Evolutionary conservation across 306 rosid species (phyloP).

Genomic region (Pterocarpus macrocarpus): DNA sequence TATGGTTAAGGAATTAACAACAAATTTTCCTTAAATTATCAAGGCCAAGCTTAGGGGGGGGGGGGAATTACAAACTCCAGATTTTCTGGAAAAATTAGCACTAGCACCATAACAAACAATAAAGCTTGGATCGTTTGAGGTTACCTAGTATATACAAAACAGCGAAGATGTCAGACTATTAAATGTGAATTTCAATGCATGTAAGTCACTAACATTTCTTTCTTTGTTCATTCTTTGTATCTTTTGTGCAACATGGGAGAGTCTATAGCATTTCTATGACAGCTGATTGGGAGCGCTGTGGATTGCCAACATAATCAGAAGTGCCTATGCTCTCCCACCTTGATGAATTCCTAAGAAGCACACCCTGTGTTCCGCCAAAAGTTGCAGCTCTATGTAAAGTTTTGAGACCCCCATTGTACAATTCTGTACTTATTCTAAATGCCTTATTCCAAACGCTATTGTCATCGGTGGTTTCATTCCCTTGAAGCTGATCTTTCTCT

Average conservation of each 20-base stretch:
- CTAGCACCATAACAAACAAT: not conserved
- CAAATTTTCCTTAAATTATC: too few species aligned
- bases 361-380: constrained; percentile 19
- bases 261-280: constrained; percentile 38
- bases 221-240: not conserved
- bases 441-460: constrained; percentile 31
- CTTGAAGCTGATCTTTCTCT: constrained; percentile 19
- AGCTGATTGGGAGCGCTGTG: constrained; percentile 36
- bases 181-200: constrained; percentile 8
- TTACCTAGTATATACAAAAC: constrained; percentile 17
- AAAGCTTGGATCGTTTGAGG: not conserved
- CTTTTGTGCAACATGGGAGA: not conserved
- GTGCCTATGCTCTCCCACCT: constrained; percentile 40
- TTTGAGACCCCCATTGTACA: constrained; percentile 16
- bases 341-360: constrained; percentile 44
- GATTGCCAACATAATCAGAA: constrained; percentile 23
- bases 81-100: not conserved
- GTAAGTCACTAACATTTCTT: not conserved
- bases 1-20: too few species aligned
- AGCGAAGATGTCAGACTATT: not conserved
- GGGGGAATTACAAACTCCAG: too few species aligned
- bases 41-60: too few species aligned
- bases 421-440: not conserved
- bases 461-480: not conserved
- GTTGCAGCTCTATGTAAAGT: constrained; percentile 46